Evolutionary conservation across 2,329 filamentous ascomycete genomes (phyloP).

Genomic region (Xylariales sp.): DNA sequence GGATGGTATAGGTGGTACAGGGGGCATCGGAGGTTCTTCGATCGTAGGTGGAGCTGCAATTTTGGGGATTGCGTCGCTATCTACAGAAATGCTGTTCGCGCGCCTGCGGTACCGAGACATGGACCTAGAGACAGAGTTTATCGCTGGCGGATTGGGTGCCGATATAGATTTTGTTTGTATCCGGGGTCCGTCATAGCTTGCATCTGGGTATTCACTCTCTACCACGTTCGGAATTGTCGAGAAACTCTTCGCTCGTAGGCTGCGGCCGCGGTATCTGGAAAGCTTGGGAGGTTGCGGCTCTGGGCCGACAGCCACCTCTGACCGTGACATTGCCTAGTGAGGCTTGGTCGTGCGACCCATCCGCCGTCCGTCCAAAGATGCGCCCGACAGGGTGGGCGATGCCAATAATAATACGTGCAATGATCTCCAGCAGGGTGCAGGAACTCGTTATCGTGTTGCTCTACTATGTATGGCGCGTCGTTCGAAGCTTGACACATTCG

Average conservation of each 20-base stretch:
- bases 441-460: constrained; percentile 4
- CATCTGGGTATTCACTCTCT: constrained; percentile 13
- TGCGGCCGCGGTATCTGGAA: constrained; percentile 30
- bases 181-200: constrained; percentile 12
- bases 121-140: constrained; percentile 25
- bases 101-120: constrained; percentile 31
- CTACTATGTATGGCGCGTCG: neutral
- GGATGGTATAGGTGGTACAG: constrained; percentile 26
- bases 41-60: constrained; percentile 12
- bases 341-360: constrained; percentile 1
- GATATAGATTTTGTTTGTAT: constrained; percentile 9
- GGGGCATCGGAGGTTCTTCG: constrained; percentile 14
- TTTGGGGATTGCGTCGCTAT: constrained; percentile 22
- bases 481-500: neutral
- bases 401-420: too few relatives aligned
- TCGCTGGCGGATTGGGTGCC: too few relatives aligned
- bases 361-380: too few relatives aligned
- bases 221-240: constrained; percentile 20
- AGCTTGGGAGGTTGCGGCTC: constrained; percentile 19
- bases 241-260: constrained; percentile 25
- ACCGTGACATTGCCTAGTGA: constrained; percentile 7
- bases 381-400: too few relatives aligned
- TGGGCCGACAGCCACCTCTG: constrained; percentile 4
- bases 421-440: constrained; percentile 10
- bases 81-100: constrained; percentile 20